Conservation (phyloP, 2,329 filamentous ascomycete genomes). For the Hymenoscyphus fructigenus region DNA sequence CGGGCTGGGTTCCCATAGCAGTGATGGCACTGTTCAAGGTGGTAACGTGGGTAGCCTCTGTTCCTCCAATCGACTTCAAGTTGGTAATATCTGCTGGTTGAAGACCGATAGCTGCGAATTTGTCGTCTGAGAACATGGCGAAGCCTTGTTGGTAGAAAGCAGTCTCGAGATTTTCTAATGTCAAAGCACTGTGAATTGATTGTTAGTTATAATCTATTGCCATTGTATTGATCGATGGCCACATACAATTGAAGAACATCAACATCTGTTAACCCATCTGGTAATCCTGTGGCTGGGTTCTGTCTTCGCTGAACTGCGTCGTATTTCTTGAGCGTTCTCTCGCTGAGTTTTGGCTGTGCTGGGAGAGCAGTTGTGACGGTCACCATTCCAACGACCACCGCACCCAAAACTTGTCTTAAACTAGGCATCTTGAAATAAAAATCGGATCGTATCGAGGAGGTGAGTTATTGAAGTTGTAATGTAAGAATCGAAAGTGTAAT, state of each 20-base stretch:
- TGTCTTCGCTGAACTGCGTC: slow-evolving; percentile 29
- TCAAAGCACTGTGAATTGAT: slow-evolving; percentile 55
- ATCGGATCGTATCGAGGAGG: background rate
- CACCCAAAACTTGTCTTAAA: slow-evolving; percentile 32
- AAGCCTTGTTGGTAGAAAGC: slow-evolving; percentile 73
- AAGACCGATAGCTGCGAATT: slow-evolving; percentile 65
- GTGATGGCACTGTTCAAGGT: slow-evolving; percentile 60
- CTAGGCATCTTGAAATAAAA: slow-evolving; percentile 31
- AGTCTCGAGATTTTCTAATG: slow-evolving; percentile 72
- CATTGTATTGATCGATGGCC: background rate
- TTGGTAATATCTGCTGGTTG: slow-evolving; percentile 54
- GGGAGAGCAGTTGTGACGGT: slow-evolving; percentile 32
- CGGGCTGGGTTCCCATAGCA: slow-evolving; percentile 61
- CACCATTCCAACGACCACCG: slow-evolving; percentile 30
- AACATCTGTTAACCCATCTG: slow-evolving; percentile 46
- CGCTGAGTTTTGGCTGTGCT: slow-evolving; percentile 30
- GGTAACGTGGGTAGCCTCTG: slow-evolving; percentile 62
- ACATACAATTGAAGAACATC: slow-evolving; percentile 55
- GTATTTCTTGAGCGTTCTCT: slow-evolving; percentile 28
- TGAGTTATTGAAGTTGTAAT: background rate
- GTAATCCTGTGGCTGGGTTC: slow-evolving; percentile 34
- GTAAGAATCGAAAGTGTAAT: slow-evolving; percentile 10
- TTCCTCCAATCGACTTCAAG: slow-evolving; percentile 60
- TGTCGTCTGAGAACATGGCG: slow-evolving; percentile 59
- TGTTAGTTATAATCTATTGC: background rate